Evolutionary conservation across 768 basidiomycete species (phyloP).

Genomic region (Holtermanniella nyarrowii): DNA sequence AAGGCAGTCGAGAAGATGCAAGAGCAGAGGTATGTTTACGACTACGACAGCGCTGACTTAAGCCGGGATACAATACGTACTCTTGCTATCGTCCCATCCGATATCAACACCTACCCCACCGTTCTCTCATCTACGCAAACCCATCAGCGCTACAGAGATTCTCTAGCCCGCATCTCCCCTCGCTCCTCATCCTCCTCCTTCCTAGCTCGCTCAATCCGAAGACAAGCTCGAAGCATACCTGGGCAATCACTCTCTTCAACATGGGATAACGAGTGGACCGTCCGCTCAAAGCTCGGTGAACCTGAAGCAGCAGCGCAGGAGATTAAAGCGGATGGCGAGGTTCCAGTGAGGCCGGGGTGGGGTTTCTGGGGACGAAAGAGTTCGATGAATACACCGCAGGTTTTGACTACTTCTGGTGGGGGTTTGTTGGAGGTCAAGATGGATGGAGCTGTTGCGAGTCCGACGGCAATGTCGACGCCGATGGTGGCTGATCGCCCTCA

Average conservation of each 20-base stretch:
- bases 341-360: conserved; percentile 22
- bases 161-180: conserved; percentile 17
- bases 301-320: conserved; percentile 13
- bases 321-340: conserved; percentile 8
- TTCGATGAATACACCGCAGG: conserved; percentile 11
- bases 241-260: background rate
- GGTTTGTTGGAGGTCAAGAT: conserved; percentile 34
- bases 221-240: background rate
- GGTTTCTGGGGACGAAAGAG: conserved; percentile 32
- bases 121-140: conserved; percentile 23
- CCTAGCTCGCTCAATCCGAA: background rate
- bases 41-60: background rate
- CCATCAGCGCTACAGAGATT: conserved; percentile 22
- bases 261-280: conserved; percentile 17
- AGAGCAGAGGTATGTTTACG: conserved; percentile 15
- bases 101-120: conserved; percentile 33
- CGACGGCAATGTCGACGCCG: conserved; percentile 1
- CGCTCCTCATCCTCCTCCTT: conserved; percentile 1
- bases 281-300: conserved; percentile 31
- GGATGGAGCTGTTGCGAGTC: background rate
- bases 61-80: conserved; percentile 17
- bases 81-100: conserved; percentile 21
- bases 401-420: conserved; percentile 34
- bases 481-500: conserved; percentile 3
- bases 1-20: conserved; percentile 11